phyloP scores from a whole-genome alignment of 2,329 filamentous ascomycete species.

The Hymenoscyphus occultus region DNA sequence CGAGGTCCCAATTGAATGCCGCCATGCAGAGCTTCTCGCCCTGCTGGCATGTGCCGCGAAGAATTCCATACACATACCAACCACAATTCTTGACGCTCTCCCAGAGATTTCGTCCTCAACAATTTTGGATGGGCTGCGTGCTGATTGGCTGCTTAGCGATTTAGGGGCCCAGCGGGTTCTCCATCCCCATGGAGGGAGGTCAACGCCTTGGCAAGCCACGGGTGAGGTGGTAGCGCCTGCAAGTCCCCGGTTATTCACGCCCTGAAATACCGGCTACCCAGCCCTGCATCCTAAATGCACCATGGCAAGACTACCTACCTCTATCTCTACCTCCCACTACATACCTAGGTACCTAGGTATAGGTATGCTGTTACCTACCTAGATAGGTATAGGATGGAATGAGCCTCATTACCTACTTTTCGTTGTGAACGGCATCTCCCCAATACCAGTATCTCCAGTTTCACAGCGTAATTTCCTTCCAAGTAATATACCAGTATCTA shows the following conservation, averaged over 20 bases:
- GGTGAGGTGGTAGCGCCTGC: not conserved
- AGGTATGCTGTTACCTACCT: no score
- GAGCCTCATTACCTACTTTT: no score
- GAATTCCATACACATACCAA: not conserved
- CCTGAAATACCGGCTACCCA: conserved; percentile 1
- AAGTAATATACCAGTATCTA: no score
- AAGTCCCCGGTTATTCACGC: not conserved
- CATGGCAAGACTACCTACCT: no score
- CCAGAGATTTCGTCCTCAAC: not conserved
- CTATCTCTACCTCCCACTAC: no score
- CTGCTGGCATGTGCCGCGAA: not conserved
- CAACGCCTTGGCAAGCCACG: conserved; percentile 3
- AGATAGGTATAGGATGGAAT: no score
- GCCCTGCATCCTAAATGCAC: no score
- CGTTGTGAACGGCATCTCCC: no score
- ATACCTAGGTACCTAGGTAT: no score
- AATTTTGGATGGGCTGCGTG: not conserved
- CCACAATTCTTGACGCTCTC: not conserved
- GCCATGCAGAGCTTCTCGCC: not conserved
- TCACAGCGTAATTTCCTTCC: no score
- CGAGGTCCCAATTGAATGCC: not conserved
- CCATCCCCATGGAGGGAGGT: not conserved
- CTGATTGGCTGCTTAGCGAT: not conserved
- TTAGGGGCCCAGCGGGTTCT: conserved; percentile 4
- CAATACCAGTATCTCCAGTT: no score